phyloP scores from a whole-genome alignment of 2,329 filamentous ascomycete genomes.

The Graphilbum fragrans region DNA sequence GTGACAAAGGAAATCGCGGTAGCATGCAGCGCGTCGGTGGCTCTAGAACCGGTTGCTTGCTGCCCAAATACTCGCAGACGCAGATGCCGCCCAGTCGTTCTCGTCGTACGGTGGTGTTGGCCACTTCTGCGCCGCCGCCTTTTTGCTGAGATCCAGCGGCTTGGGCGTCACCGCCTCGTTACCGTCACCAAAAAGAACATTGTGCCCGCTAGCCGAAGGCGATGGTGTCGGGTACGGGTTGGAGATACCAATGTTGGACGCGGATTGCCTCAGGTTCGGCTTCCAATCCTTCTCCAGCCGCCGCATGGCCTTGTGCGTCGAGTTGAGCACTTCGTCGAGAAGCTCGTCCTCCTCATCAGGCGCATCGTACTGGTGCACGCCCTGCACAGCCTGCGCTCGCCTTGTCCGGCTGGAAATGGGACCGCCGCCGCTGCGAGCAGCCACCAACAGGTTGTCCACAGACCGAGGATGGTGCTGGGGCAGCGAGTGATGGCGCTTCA shows the following conservation, averaged over 20 bases:
- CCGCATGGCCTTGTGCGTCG: slow-evolving; percentile 63
- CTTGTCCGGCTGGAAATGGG: slow-evolving; percentile 72
- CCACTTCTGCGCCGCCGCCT: slow-evolving; percentile 57
- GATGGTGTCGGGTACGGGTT: slow-evolving; percentile 57
- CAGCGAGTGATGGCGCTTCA: slow-evolving; percentile 55
- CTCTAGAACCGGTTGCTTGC: slow-evolving; percentile 50
- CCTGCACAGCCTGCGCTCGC: slow-evolving; percentile 62
- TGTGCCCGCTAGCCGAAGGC: slow-evolving; percentile 72
- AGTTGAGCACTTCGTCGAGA: slow-evolving; percentile 74
- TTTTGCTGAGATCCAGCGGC: slow-evolving; percentile 56
- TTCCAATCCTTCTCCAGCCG: slow-evolving; percentile 48
- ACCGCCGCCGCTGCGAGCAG: slow-evolving; percentile 34
- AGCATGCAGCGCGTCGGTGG: neutral
- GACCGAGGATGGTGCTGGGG: slow-evolving; percentile 51
- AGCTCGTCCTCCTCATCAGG: slow-evolving; percentile 95
- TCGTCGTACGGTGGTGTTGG: slow-evolving; percentile 94
- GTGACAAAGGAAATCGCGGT: neutral
- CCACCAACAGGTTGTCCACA: slow-evolving; percentile 49
- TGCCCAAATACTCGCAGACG: slow-evolving; percentile 70
- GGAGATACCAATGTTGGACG: slow-evolving; percentile 47
- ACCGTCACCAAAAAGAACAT: slow-evolving; percentile 58
- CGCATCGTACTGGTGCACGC: slow-evolving; percentile 78
- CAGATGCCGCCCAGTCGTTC: slow-evolving; percentile 77
- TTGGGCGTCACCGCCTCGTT: slow-evolving; percentile 52
- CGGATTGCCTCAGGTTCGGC: slow-evolving; percentile 46